Evolutionary conservation across 2,329 filamentous ascomycete genomes (phyloP).

Genomic region (Trichoderma afroharzianum): DNA sequence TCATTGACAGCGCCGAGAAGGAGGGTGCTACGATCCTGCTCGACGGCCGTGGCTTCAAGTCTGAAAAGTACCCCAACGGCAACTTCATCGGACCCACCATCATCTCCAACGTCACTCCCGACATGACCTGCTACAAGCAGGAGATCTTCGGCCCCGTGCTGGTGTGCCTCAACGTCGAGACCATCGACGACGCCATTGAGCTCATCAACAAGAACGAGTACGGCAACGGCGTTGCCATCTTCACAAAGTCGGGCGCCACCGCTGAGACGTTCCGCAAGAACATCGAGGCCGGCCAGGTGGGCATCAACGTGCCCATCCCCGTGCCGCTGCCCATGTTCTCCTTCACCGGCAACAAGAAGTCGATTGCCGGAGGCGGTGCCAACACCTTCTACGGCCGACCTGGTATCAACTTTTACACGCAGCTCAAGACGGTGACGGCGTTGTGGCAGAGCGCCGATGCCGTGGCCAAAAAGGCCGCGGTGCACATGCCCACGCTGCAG

Average conservation of each 20-base stretch:
- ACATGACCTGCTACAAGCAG: conserved; percentile 81
- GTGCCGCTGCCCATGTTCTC: conserved; percentile 69
- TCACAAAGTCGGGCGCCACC: conserved; percentile 73
- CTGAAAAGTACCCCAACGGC: conserved; percentile 75
- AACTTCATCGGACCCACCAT: conserved; percentile 85
- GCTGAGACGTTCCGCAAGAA: conserved; percentile 74
- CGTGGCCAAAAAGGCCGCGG: conserved; percentile 76
- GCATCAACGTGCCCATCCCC: conserved; percentile 79
- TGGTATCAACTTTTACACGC: conserved; percentile 91
- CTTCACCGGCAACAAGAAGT: conserved; percentile 81
- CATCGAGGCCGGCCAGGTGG: conserved; percentile 82
- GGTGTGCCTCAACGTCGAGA: conserved; percentile 74
- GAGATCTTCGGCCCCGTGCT: conserved; percentile 85
- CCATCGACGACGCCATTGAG: conserved; percentile 74
- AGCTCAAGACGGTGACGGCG: conserved; percentile 94
- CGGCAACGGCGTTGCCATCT: conserved; percentile 82
- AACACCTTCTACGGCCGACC: conserved; percentile 95
- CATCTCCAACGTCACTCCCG: conserved; percentile 72
- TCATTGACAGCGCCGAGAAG: conserved; percentile 73
- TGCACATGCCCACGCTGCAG: conserved; percentile 69
- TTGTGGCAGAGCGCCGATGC: conserved; percentile 86
- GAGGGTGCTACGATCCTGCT: conserved; percentile 81
- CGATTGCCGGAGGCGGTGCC: conserved; percentile 83
- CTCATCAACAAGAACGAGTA: conserved; percentile 85
- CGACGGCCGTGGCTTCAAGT: conserved; percentile 72